Evolutionary conservation across 2,329 filamentous ascomycete genomes (phyloP), one percentile per base, ranked within the genome.

Genomic region (Neonectria sp.): DNA sequence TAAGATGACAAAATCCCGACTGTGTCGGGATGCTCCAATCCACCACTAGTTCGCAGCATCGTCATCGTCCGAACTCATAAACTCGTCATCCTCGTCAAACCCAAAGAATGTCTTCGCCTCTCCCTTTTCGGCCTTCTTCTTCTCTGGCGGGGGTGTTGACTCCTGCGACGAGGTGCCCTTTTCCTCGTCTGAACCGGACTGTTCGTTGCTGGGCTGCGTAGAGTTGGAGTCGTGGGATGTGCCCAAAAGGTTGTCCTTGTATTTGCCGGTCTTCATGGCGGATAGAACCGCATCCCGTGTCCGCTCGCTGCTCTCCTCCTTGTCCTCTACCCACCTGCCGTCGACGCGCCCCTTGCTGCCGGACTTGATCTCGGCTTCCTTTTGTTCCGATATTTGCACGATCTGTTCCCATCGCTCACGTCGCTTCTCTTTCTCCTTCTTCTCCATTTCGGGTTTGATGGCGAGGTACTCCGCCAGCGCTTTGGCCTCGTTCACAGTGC

Each of bases 361-460:
- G 67, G 91, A 90, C 80, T 89, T 91, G 58, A 98, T 89, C 77
- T 97, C 95, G 40, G 94, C 92, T 75, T 97, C 92, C 73, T 91
- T 92, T 68, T 90, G 88, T 79, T 98, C 95, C 0, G 96, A 91
- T 66, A 92, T 87, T 55, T 95, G 93, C 13, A 98, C 92, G 62
- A 98, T 92, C 76, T 95, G 89, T 79, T 97, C 91, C 94, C 95
- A 97, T 55, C 95, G 86, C 80, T 93, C 90, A 52, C 93, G 88
- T 55, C 95, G 89, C 81, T 93, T 92, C 78, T 98, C 95, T 77
- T 95, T 95, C 79, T 98, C 95, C 78, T 94, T 94, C 81, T 92
- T 91, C 70, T 98, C 96, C 95, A 99, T 98, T 68, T 98, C 95
- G 0, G 97, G 96, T 79, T 98, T 98, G 73, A 97, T 93, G 2